phyloP scores from a whole-genome alignment of 2,329 filamentous ascomycete genomes.

The Trichoderma sp. region DNA sequence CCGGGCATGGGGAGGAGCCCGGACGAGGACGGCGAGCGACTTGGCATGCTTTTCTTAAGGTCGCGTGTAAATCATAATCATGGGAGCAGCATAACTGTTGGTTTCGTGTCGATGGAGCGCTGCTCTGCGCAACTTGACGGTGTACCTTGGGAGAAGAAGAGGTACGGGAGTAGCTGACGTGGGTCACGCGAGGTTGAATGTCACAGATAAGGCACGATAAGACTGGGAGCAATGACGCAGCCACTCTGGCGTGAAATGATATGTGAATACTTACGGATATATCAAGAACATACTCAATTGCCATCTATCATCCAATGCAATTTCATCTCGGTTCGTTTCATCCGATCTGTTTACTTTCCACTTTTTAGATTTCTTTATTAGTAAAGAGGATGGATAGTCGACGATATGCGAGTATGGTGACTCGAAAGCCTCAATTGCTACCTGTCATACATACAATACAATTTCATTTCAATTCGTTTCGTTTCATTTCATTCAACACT shows the following conservation, averaged over 20 bases:
- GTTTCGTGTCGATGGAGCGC: not conserved
- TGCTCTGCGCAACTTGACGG: not conserved
- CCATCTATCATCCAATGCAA: not conserved
- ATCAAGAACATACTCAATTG: not conserved
- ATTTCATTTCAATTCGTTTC: too few species aligned
- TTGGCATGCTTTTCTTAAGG: constrained; percentile 37
- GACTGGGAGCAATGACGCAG: constrained; percentile 18
- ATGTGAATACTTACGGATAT: not conserved
- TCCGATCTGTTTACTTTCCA: too few species aligned
- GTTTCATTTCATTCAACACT: not conserved
- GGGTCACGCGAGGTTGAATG: constrained; percentile 18
- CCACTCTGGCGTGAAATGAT: not conserved
- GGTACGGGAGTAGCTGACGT: not conserved
- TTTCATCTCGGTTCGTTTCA: too few species aligned
- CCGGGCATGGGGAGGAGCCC: constrained; percentile 59
- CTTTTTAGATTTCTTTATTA: too few species aligned
- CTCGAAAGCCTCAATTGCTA: too few species aligned
- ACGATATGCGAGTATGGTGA: too few species aligned
- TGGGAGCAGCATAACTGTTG: constrained; percentile 18
- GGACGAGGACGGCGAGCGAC: constrained; percentile 46
- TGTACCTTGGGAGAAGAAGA: not conserved
- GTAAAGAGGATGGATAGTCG: too few species aligned
- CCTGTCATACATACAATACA: too few species aligned
- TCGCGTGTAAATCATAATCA: not conserved
- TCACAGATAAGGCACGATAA: constrained; percentile 21